These are phyloP conservation scores for Metschnikowia kofuensis DNA, from an alignment of 805 yeast genomes.

Conservation along the genomic window DNA sequence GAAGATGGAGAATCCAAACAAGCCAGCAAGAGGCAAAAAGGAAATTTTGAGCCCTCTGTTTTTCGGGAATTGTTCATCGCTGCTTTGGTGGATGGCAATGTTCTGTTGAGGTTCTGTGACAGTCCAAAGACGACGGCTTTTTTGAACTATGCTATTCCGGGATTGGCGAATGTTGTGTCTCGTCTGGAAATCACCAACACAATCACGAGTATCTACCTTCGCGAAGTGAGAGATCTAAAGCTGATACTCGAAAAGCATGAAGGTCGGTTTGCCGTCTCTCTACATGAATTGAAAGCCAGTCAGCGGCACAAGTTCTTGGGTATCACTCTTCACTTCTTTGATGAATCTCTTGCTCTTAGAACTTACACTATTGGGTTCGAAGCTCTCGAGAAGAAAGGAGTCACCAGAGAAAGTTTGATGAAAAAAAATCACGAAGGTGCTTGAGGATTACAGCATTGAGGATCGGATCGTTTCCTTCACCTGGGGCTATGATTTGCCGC, in stretches of 20 bases:
- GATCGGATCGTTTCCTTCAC: conserved; percentile 1
- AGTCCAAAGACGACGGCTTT: neutral
- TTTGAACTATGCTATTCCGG: neutral
- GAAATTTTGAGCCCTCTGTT: neutral
- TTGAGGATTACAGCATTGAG: neutral
- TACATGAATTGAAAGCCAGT: neutral
- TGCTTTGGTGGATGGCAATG: neutral
- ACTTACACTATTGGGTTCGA: neutral
- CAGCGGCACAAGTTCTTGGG: neutral
- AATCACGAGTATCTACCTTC: neutral
- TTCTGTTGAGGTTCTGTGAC: neutral
- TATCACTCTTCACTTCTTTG: neutral
- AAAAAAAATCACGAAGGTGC: neutral
- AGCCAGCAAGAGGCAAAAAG: neutral
- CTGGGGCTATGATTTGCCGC: neutral
- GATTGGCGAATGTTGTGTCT: neutral
- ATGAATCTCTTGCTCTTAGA: neutral
- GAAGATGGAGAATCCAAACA: neutral
- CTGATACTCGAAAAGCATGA: neutral
- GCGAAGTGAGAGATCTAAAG: neutral
- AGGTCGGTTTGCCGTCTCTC: neutral
- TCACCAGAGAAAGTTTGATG: neutral
- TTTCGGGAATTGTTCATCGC: neutral
- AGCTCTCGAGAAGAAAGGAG: neutral
- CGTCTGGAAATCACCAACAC: neutral